Evolutionary conservation across 257 asterid genomes (phyloP), one percentile per base, ranked within the genome.

Genomic region (Craterostigma plantagineum): DNA sequence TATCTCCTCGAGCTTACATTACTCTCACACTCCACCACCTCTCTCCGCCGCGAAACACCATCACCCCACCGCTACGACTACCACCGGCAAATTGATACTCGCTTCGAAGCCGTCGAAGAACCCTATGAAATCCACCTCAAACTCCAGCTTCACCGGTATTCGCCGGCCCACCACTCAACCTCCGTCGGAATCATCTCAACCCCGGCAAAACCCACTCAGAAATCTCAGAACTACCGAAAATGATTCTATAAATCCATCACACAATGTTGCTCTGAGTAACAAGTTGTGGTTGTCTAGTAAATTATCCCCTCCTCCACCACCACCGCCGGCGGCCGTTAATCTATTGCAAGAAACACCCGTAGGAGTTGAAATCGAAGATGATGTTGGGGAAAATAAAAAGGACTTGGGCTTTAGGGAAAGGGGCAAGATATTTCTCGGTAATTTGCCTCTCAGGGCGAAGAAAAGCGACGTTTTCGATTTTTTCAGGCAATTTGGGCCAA

Each of bases 401-500:
- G 60, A 54, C 48, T 50, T 53, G 50, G 84, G 63, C 40, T 70
- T 66, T 45, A 70, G 87, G 63, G 92, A 90, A 55, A 70, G 61
- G 33, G 95, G 98, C 4, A 90, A 90, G 53, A 73, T 90, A 16
- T 90, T 90, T 55, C 81, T 90, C 46, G 98, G 98, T 3, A 90
- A 90, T 61, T 62, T 90, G 35, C 98, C 98, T 4, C 56, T 70
- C 11, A 72, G 98, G 98, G 61, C 79, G 27, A 83, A 83, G 81
- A 90, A 90, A 54, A 55, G 30, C 38, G 92, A 83, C 59, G 60
- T 90, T 11, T 52, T 58, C 4, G 95, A 90, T 75, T 90, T 76
- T 63, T 90, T 90, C 64, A 64, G 95, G 73, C 98, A 90, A 45
- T 90, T 90, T 66, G 98, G 98, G 45, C 79, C 81, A 0, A 79